Conservation (phyloP, 2,329 filamentous ascomycete species). For the Fusarium longipes region DNA sequence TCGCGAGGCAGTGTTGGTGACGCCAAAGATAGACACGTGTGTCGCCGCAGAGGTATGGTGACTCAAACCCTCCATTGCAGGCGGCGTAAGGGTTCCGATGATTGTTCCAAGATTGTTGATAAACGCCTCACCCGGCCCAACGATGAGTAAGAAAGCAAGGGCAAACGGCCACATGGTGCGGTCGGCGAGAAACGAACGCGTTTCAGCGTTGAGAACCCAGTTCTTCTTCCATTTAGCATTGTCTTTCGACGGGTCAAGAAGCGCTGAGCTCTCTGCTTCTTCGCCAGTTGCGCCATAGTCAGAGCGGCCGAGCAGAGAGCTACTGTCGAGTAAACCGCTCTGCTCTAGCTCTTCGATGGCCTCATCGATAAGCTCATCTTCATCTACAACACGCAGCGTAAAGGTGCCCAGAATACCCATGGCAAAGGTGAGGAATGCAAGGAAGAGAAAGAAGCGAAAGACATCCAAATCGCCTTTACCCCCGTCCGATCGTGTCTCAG, state of each 20-base stretch:
- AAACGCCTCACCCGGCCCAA: conserved; percentile 95
- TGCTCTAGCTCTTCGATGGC: conserved; percentile 91
- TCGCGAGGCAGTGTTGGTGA: conserved; percentile 90
- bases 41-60: conserved; percentile 75
- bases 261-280: conserved; percentile 59
- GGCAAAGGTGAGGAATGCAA: conserved; percentile 75
- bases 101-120: conserved; percentile 98
- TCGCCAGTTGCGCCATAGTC: conserved; percentile 72
- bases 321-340: conserved; percentile 83
- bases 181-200: conserved; percentile 83
- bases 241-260: conserved; percentile 55
- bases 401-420: conserved; percentile 81
- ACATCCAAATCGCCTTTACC: conserved; percentile 75
- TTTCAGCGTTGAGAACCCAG: conserved; percentile 92
- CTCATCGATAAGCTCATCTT: conserved; percentile 88
- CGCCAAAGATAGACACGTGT: conserved; percentile 91
- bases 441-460: conserved; percentile 87
- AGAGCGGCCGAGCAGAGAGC: conserved; percentile 73
- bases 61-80: conserved; percentile 56
- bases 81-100: conserved; percentile 83
- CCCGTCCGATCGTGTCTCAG: conserved; percentile 74
- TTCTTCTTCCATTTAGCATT: conserved; percentile 79
- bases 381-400: conserved; percentile 81
- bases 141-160: conserved; percentile 89
- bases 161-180: conserved; percentile 97